Conservation (phyloP, 257 asterid genomes). For the Nemophila menziesii region DNA sequence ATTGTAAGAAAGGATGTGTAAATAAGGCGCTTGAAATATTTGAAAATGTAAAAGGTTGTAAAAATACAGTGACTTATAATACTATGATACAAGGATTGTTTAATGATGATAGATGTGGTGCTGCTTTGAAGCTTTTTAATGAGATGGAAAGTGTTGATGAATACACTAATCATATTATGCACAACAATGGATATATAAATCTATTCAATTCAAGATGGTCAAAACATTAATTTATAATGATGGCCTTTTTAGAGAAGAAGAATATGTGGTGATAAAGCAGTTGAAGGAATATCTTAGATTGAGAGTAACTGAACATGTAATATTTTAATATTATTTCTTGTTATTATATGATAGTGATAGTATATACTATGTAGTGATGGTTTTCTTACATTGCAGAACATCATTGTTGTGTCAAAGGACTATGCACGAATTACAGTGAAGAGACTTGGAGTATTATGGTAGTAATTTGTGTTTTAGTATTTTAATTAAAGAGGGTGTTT, state of each 20-base stretch:
- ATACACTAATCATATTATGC: too few species aligned
- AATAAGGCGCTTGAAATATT: not conserved
- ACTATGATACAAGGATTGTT: not conserved
- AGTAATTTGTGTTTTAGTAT: slow-evolving; percentile 68
- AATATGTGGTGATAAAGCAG: slow-evolving; percentile 87
- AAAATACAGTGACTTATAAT: not conserved
- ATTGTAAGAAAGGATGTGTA: not conserved
- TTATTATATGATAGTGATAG: too few species aligned
- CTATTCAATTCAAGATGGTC: too few species aligned
- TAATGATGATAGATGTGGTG: not conserved
- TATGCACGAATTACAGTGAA: slow-evolving; percentile 80
- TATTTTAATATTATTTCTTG: slow-evolving; percentile 1
- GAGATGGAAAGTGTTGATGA: not conserved
- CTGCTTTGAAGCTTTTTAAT: not conserved
- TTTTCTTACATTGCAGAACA: slow-evolving; percentile 86
- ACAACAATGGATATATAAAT: too few species aligned
- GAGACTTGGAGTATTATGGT: slow-evolving; percentile 79
- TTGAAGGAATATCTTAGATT: slow-evolving; percentile 76
- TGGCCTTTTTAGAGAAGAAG: too few species aligned
- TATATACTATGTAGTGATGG: too few species aligned
- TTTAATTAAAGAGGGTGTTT: not conserved
- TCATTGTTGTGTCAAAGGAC: slow-evolving; percentile 84
- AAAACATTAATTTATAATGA: too few species aligned
- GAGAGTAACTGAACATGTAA: slow-evolving; percentile 93
- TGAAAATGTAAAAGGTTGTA: not conserved